These are phyloP conservation scores for Calonectria honghensis DNA, from an alignment of 2,329 filamentous ascomycete genomes.

Conservation along the genomic window DNA sequence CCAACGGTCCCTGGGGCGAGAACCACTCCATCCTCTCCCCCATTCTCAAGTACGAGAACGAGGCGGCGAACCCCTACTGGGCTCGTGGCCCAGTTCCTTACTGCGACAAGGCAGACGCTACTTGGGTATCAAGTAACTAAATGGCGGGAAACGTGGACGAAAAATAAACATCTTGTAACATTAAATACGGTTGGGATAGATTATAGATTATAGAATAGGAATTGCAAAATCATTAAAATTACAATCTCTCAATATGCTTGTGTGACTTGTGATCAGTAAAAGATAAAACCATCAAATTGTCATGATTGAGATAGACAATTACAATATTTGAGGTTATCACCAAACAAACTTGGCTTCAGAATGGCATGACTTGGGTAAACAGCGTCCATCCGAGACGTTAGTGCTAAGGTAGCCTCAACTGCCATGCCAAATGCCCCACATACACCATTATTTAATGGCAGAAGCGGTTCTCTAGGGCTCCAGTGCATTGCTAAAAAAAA, in stretches of 20 bases:
- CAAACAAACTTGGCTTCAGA: no score
- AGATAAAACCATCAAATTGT: no score
- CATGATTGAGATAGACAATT: no score
- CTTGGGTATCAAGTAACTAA: conserved; percentile 22
- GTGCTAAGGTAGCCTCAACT: no score
- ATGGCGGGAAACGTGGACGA: background rate
- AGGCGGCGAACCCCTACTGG: conserved; percentile 1
- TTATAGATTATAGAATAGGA: conserved; percentile 12
- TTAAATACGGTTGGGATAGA: background rate
- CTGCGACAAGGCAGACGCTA: conserved; percentile 19
- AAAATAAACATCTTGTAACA: background rate
- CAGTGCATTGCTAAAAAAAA: background rate
- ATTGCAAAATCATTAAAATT: background rate
- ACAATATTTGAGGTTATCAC: background rate
- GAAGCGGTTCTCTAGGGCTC: background rate
- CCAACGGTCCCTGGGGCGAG: background rate
- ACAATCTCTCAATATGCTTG: background rate
- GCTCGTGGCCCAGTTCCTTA: conserved; percentile 3
- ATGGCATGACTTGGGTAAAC: background rate
- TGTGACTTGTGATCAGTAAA: background rate
- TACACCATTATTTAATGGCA: no score
- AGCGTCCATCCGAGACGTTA: background rate
- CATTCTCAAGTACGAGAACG: conserved; percentile 10
- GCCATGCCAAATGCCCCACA: background rate
- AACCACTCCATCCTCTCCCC: conserved; percentile 5